Evolutionary conservation across 2,329 filamentous ascomycete genomes (phyloP).

Genomic region (Aspergillus tamarii): DNA sequence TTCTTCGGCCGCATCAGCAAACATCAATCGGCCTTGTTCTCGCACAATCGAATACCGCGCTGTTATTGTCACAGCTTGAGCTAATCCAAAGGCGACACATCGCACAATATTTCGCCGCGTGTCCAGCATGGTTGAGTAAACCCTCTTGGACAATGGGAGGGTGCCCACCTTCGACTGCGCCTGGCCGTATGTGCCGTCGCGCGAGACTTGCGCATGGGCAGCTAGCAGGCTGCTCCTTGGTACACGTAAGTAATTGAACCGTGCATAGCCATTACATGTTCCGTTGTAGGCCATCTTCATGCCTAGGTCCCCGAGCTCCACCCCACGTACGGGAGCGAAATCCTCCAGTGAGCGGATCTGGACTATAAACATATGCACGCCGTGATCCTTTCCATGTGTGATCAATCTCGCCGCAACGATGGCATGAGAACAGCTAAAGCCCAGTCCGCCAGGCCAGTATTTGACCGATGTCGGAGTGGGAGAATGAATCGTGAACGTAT

Average conservation of each 20-base stretch:
- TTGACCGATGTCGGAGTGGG: constrained; percentile 2
- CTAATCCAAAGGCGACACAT: constrained; percentile 9
- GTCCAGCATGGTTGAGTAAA: constrained; percentile 15
- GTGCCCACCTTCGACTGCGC: neutral
- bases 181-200: constrained; percentile 5
- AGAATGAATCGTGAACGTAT: constrained; percentile 3
- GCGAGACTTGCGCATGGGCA: constrained; percentile 1
- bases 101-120: constrained; percentile 11
- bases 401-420: constrained; percentile 5
- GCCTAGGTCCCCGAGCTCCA: constrained; percentile 10
- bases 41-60: constrained; percentile 15
- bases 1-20: neutral
- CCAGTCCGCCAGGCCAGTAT: constrained; percentile 10
- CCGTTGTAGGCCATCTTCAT: constrained; percentile 13
- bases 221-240: constrained; percentile 6
- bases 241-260: neutral
- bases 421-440: constrained; percentile 8
- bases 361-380: constrained; percentile 12
- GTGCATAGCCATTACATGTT: constrained; percentile 12
- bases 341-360: constrained; percentile 10
- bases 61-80: constrained; percentile 11
- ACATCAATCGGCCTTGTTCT: constrained; percentile 10
- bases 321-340: neutral
- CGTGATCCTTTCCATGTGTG: neutral
- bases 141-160: neutral